phyloP scores from a whole-genome alignment of 345 rosid genomes.

The Eucalyptus rudis region DNA sequence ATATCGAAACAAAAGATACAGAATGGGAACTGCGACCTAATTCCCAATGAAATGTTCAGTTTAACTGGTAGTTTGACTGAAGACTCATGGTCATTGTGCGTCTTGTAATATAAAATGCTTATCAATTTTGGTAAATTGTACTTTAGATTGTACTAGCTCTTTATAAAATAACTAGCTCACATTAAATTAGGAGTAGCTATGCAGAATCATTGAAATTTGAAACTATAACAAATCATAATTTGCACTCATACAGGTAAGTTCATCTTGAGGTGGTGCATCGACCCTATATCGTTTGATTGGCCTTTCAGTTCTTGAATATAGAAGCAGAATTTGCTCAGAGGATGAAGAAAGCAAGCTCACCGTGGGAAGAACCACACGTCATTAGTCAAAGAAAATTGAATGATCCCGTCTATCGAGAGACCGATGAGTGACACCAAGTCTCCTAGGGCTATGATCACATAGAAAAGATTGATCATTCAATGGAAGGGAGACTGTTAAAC shows the following conservation, averaged over 20 bases:
- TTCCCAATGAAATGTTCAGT: too few species aligned
- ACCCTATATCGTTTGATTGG: background rate
- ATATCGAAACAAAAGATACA: too few species aligned
- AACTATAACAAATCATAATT: background rate
- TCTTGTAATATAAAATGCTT: too few species aligned
- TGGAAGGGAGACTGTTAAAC: too few species aligned
- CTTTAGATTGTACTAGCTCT: background rate
- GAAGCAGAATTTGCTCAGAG: too few species aligned
- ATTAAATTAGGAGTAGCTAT: background rate
- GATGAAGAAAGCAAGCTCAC: background rate
- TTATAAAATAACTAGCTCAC: fast-evolving
- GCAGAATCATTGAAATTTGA: background rate
- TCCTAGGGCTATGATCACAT: background rate
- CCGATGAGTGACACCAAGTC: background rate
- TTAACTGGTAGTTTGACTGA: background rate
- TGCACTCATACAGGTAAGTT: background rate
- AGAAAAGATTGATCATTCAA: too few species aligned
- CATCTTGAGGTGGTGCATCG: background rate
- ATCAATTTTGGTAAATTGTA: background rate
- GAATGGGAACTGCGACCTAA: too few species aligned
- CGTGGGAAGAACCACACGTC: background rate
- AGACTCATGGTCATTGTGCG: too few species aligned
- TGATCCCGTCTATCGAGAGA: background rate
- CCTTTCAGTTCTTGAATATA: background rate
- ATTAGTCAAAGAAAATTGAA: background rate